Evolutionary conservation across 257 asterid genomes (phyloP).

Genomic region (Linaria vulgaris): DNA sequence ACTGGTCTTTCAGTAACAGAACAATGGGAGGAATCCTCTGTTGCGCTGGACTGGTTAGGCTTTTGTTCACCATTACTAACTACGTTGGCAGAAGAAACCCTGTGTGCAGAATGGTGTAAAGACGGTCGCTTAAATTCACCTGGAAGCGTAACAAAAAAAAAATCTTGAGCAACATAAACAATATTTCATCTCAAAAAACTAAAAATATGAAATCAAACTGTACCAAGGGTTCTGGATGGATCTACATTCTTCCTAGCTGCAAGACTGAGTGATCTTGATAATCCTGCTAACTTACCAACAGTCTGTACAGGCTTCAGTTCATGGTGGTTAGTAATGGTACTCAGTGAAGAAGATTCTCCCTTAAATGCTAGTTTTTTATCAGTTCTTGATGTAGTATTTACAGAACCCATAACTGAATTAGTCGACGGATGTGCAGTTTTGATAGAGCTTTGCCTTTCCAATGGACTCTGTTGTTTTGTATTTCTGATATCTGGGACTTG

Average conservation of each 20-base stretch:
- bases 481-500: conserved; percentile 49
- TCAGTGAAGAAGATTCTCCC: conserved; percentile 41
- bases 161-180: conserved; percentile 18
- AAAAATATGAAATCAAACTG: conserved; percentile 23
- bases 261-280: conserved; percentile 57
- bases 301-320: conserved; percentile 46
- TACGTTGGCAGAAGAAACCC: conserved; percentile 40
- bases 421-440: conserved; percentile 45
- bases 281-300: conserved; percentile 48
- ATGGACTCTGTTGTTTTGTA: conserved; percentile 49
- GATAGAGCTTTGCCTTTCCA: conserved; percentile 66
- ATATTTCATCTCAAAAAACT: conserved; percentile 19
- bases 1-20: conserved; percentile 41
- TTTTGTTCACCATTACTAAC: conserved; percentile 41
- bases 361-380: conserved; percentile 49
- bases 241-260: conserved; percentile 51
- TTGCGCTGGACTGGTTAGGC: conserved; percentile 38
- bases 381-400: conserved; percentile 41
- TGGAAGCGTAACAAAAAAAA: conserved; percentile 33
- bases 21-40: conserved; percentile 43
- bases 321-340: conserved; percentile 38
- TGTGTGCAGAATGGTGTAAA: conserved; percentile 28
- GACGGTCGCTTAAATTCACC: conserved; percentile 71
- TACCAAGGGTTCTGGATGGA: conserved; percentile 48
- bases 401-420: conserved; percentile 39